Evolutionary conservation across 768 basidiomycete species (phyloP), one percentile per base, ranked within the genome.

Genomic region (Lactarius akahatsu): DNA sequence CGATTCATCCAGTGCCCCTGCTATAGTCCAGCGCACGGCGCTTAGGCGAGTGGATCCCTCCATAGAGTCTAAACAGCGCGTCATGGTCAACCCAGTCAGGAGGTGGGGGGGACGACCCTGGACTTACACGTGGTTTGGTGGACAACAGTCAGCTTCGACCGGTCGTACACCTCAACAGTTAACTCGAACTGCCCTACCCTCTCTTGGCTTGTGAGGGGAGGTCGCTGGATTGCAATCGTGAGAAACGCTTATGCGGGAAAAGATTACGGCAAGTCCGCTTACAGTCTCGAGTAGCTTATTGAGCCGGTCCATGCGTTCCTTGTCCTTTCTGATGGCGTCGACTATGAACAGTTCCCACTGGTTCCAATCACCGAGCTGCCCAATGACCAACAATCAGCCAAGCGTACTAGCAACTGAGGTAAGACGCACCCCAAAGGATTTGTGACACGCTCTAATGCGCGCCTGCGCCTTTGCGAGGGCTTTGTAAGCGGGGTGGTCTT

Each of bases 291-390:
- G 57, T 15, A 43, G 3, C 18, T 4, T 54, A 36, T 66, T 66
- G 38, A 66, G 65, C 45, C 52, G n/a, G n/a, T 34, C 57, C 65
- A 66, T 66, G n/a, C 61, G 65, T 7, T 58, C 50, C 30, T 34
- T 62, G 57, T 66, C 65, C 18, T 62, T 62, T 30, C 18, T 26
- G 40, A 18, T 55, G 11, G 65, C 61, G 4, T 58, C 45, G 18
- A 11, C 9, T 52, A 66, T 23, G 20, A 62, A 32, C 10, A 16
- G 47, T 40, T 62, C 61, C 47, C 62, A 58, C n/a, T 57, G 61
- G 28, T 4, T 28, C 65, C 65, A 66, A 23, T 7, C 13, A 2
- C 11, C 50, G n/a, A 66, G 60, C 65, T 66, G 23, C 23, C 18
- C 38, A 18, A 20, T 18, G 8, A 26, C 18, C 18, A 30, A 38